A percentile compares a stretch with the other conserved stretches of the same genome.
Evolutionary conservation across 164 flowering plant species (phyloP).

Genomic region (Houttuynia cordata): DNA sequence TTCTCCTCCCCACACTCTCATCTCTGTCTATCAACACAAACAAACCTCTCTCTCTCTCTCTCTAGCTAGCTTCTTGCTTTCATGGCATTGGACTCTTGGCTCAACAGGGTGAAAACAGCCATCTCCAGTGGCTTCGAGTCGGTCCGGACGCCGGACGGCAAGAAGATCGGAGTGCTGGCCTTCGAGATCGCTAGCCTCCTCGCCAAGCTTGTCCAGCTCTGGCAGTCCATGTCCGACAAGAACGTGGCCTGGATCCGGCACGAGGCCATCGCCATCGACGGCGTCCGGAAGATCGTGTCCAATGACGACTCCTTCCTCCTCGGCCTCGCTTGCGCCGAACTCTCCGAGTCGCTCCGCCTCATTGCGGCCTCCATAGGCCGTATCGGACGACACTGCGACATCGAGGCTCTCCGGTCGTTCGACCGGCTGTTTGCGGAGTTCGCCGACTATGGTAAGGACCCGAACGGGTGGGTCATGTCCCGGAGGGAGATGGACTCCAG

Average conservation of each 20-base stretch:
- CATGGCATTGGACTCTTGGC: constrained; percentile 80
- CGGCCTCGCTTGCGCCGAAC: constrained; percentile 69
- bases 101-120: constrained; percentile 48
- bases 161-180: constrained; percentile 46
- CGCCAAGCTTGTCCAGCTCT: constrained; percentile 67
- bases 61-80: background rate
- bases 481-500: constrained; percentile 59
- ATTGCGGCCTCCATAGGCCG: constrained; percentile 34
- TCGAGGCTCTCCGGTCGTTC: constrained; percentile 30
- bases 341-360: constrained; percentile 36
- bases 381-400: constrained; percentile 29
- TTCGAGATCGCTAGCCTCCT: constrained; percentile 77
- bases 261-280: constrained; percentile 51
- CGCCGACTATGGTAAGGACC: constrained; percentile 42
- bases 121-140: constrained; percentile 30
- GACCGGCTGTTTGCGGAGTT: constrained; percentile 36
- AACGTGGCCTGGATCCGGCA: constrained; percentile 32
- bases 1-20: too few relatives aligned
- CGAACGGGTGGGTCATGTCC: constrained; percentile 37
- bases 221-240: constrained; percentile 62
- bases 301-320: constrained; percentile 69
- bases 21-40: too few relatives aligned
- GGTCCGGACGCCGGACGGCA: constrained; percentile 8
- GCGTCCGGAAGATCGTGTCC: constrained; percentile 79
- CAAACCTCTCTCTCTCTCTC: background rate